phyloP scores from a whole-genome alignment of 129 eudicot species.

The Smallanthus sonchifolius region DNA sequence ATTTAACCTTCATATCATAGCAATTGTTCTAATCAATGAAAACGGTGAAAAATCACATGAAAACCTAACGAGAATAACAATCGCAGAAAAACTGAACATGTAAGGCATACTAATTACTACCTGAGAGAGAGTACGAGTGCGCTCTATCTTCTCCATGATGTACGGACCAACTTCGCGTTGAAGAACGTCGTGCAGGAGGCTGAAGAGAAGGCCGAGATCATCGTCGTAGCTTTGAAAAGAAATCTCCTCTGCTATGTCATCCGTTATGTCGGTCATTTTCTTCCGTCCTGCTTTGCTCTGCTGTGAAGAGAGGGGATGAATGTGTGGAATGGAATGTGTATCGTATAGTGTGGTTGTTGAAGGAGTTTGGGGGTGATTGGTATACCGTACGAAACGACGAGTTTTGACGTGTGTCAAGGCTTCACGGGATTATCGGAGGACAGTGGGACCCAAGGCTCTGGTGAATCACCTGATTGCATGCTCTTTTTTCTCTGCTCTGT shows the following conservation, averaged over 20 bases:
- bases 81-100: neutral
- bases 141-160: constrained; percentile 71
- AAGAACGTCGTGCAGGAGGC: constrained; percentile 81
- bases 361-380: constrained; percentile 19
- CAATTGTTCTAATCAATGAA: neutral
- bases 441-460: constrained; percentile 20
- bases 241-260: constrained; percentile 98
- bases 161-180: constrained; percentile 64
- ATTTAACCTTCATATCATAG: neutral
- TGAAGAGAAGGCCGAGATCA: constrained; percentile 69
- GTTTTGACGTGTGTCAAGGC: constrained; percentile 36
- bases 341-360: neutral
- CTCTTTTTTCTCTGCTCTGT: neutral
- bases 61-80: neutral
- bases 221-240: constrained; percentile 87
- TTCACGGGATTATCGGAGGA: constrained; percentile 32
- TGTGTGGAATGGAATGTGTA: neutral
- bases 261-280: constrained; percentile 79
- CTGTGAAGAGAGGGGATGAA: no score
- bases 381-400: constrained; percentile 32
- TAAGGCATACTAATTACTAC: constrained; percentile 26
- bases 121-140: constrained; percentile 76
- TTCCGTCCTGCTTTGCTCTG: neutral
- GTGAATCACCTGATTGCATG: neutral
- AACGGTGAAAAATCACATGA: neutral